phyloP scores from a whole-genome alignment of 2,329 filamentous ascomycete genomes.

The Colletotrichum orbiculare region DNA sequence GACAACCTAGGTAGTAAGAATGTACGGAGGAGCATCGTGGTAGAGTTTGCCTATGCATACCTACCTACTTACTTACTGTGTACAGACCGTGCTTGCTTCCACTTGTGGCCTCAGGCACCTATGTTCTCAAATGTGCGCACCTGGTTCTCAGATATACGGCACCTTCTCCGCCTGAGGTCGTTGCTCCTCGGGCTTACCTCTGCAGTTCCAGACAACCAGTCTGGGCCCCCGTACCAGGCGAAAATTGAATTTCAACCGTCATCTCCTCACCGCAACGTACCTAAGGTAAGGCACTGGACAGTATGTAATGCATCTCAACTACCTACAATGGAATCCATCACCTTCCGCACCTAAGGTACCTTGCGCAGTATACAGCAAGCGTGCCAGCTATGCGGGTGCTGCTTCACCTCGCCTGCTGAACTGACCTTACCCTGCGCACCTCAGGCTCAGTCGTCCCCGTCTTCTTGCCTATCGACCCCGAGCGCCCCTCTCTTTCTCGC shows the following conservation, averaged over 20 bases:
- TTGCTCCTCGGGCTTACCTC: conserved; percentile 15
- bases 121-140: conserved; percentile 34
- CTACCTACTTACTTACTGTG: too few species aligned
- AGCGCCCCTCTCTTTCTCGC: conserved; percentile 27
- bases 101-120: conserved; percentile 32
- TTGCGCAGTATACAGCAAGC: too few species aligned
- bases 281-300: not conserved
- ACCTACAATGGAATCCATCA: too few species aligned
- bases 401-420: conserved; percentile 19
- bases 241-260: conserved; percentile 43
- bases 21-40: too few species aligned
- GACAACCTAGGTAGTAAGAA: too few species aligned
- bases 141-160: conserved; percentile 34
- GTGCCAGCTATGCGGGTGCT: not conserved
- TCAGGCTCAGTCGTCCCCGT: conserved; percentile 5
- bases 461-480: conserved; percentile 1
- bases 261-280: conserved; percentile 36
- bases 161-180: not conserved
- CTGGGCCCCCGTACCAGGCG: conserved; percentile 36
- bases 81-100: not conserved
- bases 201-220: conserved; percentile 31
- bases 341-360: too few species aligned
- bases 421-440: conserved; percentile 6
- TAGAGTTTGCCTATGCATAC: too few species aligned
- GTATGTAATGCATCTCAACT: too few species aligned